phyloP scores from a whole-genome alignment of 1,284 basidiomycete species.

The Porodaedalea pini region DNA sequence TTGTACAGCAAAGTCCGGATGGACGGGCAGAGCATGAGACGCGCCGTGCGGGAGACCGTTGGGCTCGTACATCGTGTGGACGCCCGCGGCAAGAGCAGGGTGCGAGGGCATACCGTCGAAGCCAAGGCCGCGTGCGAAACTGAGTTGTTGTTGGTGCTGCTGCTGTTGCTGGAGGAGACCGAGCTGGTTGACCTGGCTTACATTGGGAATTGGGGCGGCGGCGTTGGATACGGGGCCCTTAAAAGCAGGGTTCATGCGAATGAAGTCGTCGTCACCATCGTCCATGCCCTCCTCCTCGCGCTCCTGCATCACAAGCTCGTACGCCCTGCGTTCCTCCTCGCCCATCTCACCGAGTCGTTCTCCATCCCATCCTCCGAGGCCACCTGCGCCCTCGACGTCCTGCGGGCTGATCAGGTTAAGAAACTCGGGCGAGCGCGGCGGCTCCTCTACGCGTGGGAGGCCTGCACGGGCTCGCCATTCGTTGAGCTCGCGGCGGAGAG shows the following conservation, averaged over 20 bases:
- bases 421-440: conserved; percentile 64
- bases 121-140: conserved; percentile 10
- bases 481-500: conserved; percentile 79
- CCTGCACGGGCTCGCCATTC: conserved; percentile 79
- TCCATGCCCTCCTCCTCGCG: conserved; percentile 45
- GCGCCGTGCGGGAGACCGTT: conserved; percentile 19
- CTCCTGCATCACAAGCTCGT: conserved; percentile 43
- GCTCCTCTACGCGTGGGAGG: conserved; percentile 66
- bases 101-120: conserved; percentile 18
- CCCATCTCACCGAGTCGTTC: conserved; percentile 20
- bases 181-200: neutral
- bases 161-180: conserved; percentile 19
- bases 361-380: conserved; percentile 12
- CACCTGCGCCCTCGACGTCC: conserved; percentile 52
- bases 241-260: conserved; percentile 17
- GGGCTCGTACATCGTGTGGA: conserved; percentile 22
- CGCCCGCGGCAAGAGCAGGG: conserved; percentile 16
- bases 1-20: conserved; percentile 15
- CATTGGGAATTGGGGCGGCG: neutral
- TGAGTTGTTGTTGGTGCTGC: conserved; percentile 18
- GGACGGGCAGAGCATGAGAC: conserved; percentile 20
- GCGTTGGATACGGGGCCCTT: conserved; percentile 13
- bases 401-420: conserved; percentile 49
- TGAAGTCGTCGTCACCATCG: conserved; percentile 37
- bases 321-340: conserved; percentile 28